Evolutionary conservation across 2,329 filamentous ascomycete genomes (phyloP), one percentile per base, ranked within the genome.

Genomic region (Calonectria pauciramosa): DNA sequence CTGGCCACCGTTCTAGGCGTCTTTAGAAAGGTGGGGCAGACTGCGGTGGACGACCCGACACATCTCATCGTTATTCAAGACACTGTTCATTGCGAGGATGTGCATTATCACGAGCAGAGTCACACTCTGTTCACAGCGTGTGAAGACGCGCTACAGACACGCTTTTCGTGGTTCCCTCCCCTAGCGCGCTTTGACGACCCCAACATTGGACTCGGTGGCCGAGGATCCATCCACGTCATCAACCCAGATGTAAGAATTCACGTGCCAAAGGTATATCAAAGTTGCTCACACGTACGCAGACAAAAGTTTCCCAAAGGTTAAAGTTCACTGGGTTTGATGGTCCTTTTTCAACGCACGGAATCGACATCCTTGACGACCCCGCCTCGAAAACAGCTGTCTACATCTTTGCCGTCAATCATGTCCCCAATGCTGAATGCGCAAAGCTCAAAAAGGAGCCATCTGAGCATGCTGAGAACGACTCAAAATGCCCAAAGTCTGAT

Each of bases 321-420:
- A 75, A 79, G 0, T 86, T 92, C 20, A 83, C 88, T 9, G 87
- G 88, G 68, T 93, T 92, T 75, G 73, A 87, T 2, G 86, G 86
- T 0, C 86, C 90, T 0, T 92, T 93, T 65, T 79, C 89, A 8
- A 91, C 91, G 0, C 91, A 93, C 75, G 91, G 91, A 1, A 91
- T 93, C 74, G 90, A 91, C 72, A 85, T 93, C 9, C 86, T 91
- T n/a, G 81, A 85, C 4, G 90, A 92, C 74, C 87, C 86, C 0
- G 78, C 86, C 2, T 78, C 78, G 3, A 60, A 60, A 44, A 80
- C 85, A 1, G 83, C 89, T 0, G 88, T 93, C 8, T 93, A 91
- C 76, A 89, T 93, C 59, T 91, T 90, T 69, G 91, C 89, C 0
- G 82, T 93, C 65, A 93, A 93, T 76, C 92, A 93, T 70, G 77